Conservation (phyloP, 1,139 yeast genomes). For the Debaryomycetaceae sp. region DNA sequence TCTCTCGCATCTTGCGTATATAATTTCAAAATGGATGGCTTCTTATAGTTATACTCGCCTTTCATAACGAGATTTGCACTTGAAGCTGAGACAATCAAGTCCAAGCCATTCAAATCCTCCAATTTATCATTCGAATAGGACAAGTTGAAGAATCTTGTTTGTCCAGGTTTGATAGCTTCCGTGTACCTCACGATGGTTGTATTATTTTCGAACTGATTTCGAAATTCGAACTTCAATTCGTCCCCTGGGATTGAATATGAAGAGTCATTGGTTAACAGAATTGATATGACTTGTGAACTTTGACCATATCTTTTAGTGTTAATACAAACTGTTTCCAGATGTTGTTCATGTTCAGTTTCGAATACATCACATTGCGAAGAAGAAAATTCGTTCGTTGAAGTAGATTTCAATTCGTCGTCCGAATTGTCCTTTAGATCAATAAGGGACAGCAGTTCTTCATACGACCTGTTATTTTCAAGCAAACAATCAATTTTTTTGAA, state of each 20-base stretch:
- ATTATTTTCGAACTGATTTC: conserved; percentile 12
- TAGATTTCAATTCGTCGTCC: conserved; percentile 11
- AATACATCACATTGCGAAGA: too few relatives aligned
- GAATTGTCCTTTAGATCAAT: conserved; percentile 8
- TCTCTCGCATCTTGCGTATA: not conserved
- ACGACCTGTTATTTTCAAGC: conserved; percentile 24
- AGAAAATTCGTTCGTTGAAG: not conserved
- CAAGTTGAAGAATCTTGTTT: conserved; percentile 20
- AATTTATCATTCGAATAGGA: conserved; percentile 12
- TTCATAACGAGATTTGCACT: conserved; percentile 18
- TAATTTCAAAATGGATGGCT: conserved; percentile 2
- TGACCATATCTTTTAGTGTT: conserved; percentile 17
- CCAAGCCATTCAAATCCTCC: conserved; percentile 14
- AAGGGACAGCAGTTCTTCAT: conserved; percentile 17
- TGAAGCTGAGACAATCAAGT: conserved; percentile 17
- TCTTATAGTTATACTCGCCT: conserved; percentile 17
- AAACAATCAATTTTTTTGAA: conserved; percentile 18
- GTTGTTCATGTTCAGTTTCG: too few relatives aligned
- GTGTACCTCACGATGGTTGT: conserved; percentile 25
- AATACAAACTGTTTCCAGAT: conserved; percentile 6
- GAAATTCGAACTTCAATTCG: conserved; percentile 25
- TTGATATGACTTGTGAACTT: conserved; percentile 22
- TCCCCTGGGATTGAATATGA: conserved; percentile 25
- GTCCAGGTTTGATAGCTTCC: conserved; percentile 24
- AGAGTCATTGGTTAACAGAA: conserved; percentile 27